Conservation (phyloP, 2,329 filamentous ascomycete species). For the Apiospora pterosperma region DNA sequence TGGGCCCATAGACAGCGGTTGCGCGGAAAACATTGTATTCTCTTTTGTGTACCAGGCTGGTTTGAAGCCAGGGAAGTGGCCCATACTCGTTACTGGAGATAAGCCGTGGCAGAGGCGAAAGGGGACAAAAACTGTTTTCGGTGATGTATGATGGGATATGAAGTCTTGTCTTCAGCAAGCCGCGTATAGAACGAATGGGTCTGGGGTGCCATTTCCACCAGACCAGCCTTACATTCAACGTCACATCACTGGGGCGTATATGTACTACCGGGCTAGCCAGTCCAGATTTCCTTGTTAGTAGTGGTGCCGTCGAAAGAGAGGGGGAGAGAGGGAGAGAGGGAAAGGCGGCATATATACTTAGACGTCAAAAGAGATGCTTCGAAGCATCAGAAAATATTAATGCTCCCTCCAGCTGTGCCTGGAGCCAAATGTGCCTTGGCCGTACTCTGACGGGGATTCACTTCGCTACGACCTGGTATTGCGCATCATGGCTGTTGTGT, state of each 20-base stretch:
- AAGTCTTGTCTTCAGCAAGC: background rate
- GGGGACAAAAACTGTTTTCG: background rate
- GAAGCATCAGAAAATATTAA: background rate
- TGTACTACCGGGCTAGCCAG: background rate
- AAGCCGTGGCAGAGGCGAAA: background rate
- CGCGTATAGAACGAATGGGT: slow-evolving; percentile 2
- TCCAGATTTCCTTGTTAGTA: background rate
- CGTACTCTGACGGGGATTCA: background rate
- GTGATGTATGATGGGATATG: background rate
- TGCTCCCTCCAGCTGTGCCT: background rate
- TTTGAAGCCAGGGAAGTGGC: background rate
- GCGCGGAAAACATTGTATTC: background rate
- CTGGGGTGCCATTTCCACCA: background rate
- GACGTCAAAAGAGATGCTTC: background rate
- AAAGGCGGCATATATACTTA: background rate
- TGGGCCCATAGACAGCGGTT: slow-evolving; percentile 1
- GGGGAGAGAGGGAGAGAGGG: background rate
- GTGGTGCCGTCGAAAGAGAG: background rate
- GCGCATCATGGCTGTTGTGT: background rate
- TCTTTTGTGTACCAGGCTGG: background rate
- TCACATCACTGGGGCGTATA: background rate
- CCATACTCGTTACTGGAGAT: background rate
- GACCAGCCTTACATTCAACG: background rate
- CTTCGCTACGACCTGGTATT: background rate
- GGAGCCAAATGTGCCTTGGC: background rate